Evolutionary conservation across 495 filamentous ascomycete genomes (phyloP).

Genomic region (Xylaria telfairii): DNA sequence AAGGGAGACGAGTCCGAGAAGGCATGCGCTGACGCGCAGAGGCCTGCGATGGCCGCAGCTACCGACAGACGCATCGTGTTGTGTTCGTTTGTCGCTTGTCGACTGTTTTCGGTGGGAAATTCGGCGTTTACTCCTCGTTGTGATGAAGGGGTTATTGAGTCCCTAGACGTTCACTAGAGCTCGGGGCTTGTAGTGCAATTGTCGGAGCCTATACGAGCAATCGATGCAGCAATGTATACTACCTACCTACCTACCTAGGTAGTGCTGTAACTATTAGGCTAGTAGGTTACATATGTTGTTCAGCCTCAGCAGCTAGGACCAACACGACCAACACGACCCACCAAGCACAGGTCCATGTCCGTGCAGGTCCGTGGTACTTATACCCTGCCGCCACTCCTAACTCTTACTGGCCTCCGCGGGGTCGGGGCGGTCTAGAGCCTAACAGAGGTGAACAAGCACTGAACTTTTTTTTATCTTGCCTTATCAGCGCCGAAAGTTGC

Average conservation of each 20-base stretch:
- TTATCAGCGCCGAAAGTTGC: slow-evolving; percentile 8
- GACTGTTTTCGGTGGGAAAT: not conserved
- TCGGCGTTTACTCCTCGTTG: not conserved
- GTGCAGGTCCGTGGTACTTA: slow-evolving; percentile 1
- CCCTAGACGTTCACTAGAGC: not conserved
- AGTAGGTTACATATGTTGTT: no score
- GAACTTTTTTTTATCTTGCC: slow-evolving; percentile 16
- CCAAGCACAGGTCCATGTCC: slow-evolving; percentile 3
- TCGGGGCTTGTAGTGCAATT: not conserved
- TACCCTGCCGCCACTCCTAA: slow-evolving; percentile 4
- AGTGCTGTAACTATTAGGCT: no score
- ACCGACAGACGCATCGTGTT: slow-evolving; percentile 65
- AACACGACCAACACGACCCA: not conserved
- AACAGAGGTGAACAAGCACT: not conserved
- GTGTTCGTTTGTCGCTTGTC: not conserved
- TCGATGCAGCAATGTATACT: not conserved
- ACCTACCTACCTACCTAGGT: no score
- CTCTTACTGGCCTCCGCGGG: slow-evolving; percentile 12
- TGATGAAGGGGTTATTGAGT: not conserved
- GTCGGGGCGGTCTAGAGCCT: not conserved
- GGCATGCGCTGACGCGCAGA: slow-evolving; percentile 65
- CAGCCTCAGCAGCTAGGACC: not conserved
- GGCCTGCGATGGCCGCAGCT: slow-evolving; percentile 66
- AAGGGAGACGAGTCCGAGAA: slow-evolving; percentile 89
- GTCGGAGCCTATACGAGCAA: not conserved